Evolutionary conservation across 2,329 filamentous ascomycete genomes (phyloP).

Genomic region (Dryadomyces quercus-mongolicae): DNA sequence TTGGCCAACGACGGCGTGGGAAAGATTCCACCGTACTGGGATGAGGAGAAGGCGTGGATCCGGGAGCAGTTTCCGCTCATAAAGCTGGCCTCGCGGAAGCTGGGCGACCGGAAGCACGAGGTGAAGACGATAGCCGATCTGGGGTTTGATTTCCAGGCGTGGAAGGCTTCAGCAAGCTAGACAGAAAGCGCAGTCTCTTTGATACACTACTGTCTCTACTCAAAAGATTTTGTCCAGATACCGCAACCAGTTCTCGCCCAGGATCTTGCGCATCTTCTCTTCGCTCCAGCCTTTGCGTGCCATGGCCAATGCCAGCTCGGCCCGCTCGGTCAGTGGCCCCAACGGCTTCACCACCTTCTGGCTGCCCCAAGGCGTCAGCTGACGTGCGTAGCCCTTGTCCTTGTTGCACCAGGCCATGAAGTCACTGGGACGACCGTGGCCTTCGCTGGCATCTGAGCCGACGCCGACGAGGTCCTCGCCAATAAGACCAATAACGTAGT

Average conservation of each 20-base stretch:
- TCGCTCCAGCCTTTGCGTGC: conserved; percentile 24
- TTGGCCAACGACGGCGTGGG: conserved; percentile 25
- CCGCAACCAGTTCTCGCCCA: conserved; percentile 25
- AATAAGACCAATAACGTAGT: conserved; percentile 23
- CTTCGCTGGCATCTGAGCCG: conserved; percentile 26
- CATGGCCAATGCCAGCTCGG: conserved; percentile 23
- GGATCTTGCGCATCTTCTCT: conserved; percentile 24
- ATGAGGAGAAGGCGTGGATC: conserved; percentile 25
- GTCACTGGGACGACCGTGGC: conserved; percentile 24
- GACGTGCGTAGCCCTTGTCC: conserved; percentile 26
- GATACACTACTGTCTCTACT: too few relatives aligned
- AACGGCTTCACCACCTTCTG: conserved; percentile 27
- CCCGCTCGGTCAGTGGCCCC: conserved; percentile 21
- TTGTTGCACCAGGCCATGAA: conserved; percentile 29
- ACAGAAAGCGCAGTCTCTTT: not conserved
- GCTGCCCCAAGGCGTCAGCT: conserved; percentile 26
- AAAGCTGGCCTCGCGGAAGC: conserved; percentile 24
- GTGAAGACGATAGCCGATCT: conserved; percentile 23
- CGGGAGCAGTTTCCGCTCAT: conserved; percentile 27
- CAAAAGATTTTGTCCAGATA: conserved; percentile 23
- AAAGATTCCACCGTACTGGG: conserved; percentile 27
- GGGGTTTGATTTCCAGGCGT: conserved; percentile 24
- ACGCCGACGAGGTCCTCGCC: conserved; percentile 24
- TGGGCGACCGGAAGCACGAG: conserved; percentile 22
- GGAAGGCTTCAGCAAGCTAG: conserved; percentile 10